These are phyloP conservation scores for Ogataea trehalophila DNA, from an alignment of 805 yeast genomes.

Conservation along the genomic window DNA sequence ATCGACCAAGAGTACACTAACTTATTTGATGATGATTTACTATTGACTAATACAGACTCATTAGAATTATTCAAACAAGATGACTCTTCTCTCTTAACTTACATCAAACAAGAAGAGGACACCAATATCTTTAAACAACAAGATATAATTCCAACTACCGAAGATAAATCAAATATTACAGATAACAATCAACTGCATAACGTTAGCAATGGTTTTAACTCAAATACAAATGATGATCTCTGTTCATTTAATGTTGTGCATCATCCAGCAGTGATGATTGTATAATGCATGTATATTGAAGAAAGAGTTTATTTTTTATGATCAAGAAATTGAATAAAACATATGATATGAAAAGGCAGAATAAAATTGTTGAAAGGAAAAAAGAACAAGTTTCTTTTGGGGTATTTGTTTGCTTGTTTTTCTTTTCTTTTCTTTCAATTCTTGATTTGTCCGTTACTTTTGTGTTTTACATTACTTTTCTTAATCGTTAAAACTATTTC, in stretches of 20 bases:
- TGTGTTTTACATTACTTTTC: slow-evolving; percentile 3
- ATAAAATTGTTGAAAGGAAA: too few species aligned
- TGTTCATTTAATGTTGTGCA: slow-evolving; percentile 35
- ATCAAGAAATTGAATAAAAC: not conserved
- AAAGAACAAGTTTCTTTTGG: slow-evolving; percentile 1
- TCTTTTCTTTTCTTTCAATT: not conserved
- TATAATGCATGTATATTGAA: slow-evolving; percentile 7
- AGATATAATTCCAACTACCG: slow-evolving; percentile 11
- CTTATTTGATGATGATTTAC: slow-evolving; percentile 23
- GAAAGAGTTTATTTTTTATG: slow-evolving; percentile 1
- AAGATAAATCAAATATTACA: slow-evolving; percentile 6
- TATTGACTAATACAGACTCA: slow-evolving; percentile 17
- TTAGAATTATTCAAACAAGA: slow-evolving; percentile 24
- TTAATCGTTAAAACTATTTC: slow-evolving; percentile 1
- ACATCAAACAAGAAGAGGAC: slow-evolving; percentile 14
- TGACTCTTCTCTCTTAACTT: slow-evolving; percentile 10
- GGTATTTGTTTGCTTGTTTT: slow-evolving; percentile 19
- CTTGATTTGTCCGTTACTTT: not conserved
- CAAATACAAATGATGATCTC: slow-evolving; percentile 24
- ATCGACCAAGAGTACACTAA: slow-evolving; percentile 24
- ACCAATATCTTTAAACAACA: slow-evolving; percentile 4
- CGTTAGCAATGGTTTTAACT: slow-evolving; percentile 9
- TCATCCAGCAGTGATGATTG: slow-evolving; percentile 37
- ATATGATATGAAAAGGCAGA: not conserved
- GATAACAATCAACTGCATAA: not conserved